phyloP scores from a whole-genome alignment of 331 rosid species.

The Spiraea crenata region DNA sequence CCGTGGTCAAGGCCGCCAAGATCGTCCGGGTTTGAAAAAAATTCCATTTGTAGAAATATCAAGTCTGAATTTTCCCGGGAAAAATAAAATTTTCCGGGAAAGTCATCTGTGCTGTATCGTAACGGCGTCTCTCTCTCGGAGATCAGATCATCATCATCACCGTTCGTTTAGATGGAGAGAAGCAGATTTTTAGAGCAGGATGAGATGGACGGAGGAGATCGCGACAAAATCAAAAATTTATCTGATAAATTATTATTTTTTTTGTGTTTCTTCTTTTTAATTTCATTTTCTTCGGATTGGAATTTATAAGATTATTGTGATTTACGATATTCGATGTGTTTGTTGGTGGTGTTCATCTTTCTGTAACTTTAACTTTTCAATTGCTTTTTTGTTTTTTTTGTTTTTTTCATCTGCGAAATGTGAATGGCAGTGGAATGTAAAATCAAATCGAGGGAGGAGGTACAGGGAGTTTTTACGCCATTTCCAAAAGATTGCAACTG shows the following conservation, averaged over 20 bases:
- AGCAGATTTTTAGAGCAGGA: constrained; percentile 3
- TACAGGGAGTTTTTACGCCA: constrained; percentile 22
- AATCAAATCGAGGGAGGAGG: constrained; percentile 5
- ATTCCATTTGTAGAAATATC: constrained; percentile 22
- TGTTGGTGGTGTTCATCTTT: neutral
- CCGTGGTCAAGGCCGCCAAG: constrained; percentile 82
- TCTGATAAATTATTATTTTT: constrained; percentile 34
- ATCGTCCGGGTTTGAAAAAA: constrained; percentile 65
- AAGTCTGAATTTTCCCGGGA: constrained; percentile 4
- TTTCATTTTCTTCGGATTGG: constrained; percentile 26
- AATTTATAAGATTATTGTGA: constrained; percentile 45
- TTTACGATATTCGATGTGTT: constrained; percentile 15
- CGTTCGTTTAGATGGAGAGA: constrained; percentile 17
- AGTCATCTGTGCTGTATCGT: constrained; percentile 19
- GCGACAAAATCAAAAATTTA: constrained; percentile 33
- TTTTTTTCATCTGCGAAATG: neutral
- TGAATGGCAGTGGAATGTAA: constrained; percentile 6
- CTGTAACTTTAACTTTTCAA: neutral
- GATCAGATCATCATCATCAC: constrained; percentile 12
- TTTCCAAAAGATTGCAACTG: constrained; percentile 16
- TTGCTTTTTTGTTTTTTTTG: no score
- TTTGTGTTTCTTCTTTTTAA: constrained; percentile 7
- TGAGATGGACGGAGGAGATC: constrained; percentile 5
- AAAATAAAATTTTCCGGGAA: neutral
- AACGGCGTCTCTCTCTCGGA: constrained; percentile 33